phyloP scores from a whole-genome alignment of 495 filamentous ascomycete species.

The Friedmanniomyces endolithicus region DNA sequence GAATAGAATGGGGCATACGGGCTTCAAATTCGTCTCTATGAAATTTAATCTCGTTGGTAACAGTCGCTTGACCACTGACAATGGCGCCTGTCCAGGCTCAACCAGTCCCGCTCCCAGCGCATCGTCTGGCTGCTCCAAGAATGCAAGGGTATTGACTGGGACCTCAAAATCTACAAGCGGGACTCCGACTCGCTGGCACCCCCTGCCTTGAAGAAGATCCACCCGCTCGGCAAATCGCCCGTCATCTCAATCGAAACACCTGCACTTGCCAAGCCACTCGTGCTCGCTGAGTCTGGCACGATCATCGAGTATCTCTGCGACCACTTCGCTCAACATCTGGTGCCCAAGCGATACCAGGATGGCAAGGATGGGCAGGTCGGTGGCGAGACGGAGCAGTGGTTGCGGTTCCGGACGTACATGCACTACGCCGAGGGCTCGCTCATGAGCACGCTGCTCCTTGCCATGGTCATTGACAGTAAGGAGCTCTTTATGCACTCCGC shows the following conservation, averaged over 20 bases:
- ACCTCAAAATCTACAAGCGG: slow-evolving; percentile 64
- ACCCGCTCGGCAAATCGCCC: slow-evolving; percentile 78
- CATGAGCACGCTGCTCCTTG: slow-evolving; percentile 55
- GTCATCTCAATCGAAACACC: slow-evolving; percentile 48
- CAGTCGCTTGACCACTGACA: neutral
- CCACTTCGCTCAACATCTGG: slow-evolving; percentile 51
- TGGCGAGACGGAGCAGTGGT: slow-evolving; percentile 62
- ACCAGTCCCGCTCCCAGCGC: slow-evolving; percentile 67
- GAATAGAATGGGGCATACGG: too few relatives aligned
- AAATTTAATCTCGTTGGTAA: neutral
- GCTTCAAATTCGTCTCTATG: too few relatives aligned
- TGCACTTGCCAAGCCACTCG: slow-evolving; percentile 34
- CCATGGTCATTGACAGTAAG: slow-evolving; percentile 46
- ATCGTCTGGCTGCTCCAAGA: slow-evolving; percentile 86
- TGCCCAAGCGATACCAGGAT: slow-evolving; percentile 50
- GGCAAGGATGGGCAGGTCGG: slow-evolving; percentile 46
- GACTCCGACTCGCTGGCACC: slow-evolving; percentile 50
- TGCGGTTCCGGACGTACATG: slow-evolving; percentile 59
- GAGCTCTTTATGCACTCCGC: slow-evolving; percentile 1
- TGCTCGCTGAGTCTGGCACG: slow-evolving; percentile 67
- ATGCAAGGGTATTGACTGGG: slow-evolving; percentile 51
- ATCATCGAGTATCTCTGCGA: slow-evolving; percentile 74
- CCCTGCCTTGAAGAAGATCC: slow-evolving; percentile 56
- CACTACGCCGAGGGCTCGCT: slow-evolving; percentile 74
- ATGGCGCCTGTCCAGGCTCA: slow-evolving; percentile 42